Evolutionary conservation across 441 rosid species (phyloP).

Genomic region (Kokia cookei): DNA sequence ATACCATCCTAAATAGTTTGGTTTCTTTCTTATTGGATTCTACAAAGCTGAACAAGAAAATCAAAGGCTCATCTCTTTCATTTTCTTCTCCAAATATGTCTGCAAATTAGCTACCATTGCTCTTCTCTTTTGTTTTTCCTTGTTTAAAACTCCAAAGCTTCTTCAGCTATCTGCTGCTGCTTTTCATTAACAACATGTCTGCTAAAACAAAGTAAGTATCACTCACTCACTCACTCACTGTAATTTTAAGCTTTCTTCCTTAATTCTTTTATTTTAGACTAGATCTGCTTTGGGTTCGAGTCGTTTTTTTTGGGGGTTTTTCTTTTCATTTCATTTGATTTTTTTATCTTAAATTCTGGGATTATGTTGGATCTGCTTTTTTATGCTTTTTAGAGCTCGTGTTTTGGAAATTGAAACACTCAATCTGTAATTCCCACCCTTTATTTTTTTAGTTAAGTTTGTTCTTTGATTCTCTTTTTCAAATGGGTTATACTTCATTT

Average conservation of each 20-base stretch:
- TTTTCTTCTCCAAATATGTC: slow-evolving; percentile 27
- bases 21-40: no score
- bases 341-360: slow-evolving; percentile 5
- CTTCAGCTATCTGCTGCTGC: slow-evolving; percentile 9
- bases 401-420: neutral
- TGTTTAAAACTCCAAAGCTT: neutral
- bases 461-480: slow-evolving; percentile 1
- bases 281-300: slow-evolving; percentile 30
- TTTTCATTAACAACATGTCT: slow-evolving; percentile 36
- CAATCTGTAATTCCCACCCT: neutral
- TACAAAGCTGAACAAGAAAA: neutral
- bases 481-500: slow-evolving; percentile 13
- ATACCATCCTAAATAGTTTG: no score
- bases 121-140: slow-evolving; percentile 15
- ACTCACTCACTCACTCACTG: neutral
- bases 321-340: neutral
- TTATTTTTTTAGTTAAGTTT: neutral
- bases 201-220: slow-evolving; percentile 61
- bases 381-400: neutral
- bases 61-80: neutral
- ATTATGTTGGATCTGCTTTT: slow-evolving; percentile 14
- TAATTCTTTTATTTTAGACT: neutral
- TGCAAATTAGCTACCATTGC: slow-evolving; percentile 23
- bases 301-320: neutral
- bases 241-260: neutral